Conservation (phyloP, 805 yeast genomes). For the Osmozyma mogii region DNA sequence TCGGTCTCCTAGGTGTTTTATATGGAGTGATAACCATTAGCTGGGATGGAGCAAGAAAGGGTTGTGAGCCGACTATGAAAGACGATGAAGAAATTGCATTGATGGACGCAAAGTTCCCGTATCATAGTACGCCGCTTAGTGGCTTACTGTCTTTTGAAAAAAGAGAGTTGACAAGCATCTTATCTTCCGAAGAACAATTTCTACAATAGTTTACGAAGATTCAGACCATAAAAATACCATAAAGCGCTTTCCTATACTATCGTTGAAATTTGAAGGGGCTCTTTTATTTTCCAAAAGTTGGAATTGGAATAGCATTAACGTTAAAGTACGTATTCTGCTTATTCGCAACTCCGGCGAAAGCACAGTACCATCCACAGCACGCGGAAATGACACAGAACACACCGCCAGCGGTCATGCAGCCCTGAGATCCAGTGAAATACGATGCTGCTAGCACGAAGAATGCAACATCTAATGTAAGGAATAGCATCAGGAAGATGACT, state of each 20-base stretch:
- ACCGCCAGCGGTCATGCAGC: slow-evolving; percentile 12
- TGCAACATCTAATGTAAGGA: slow-evolving; percentile 46
- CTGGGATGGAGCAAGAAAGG: slow-evolving; percentile 35
- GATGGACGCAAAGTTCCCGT: slow-evolving; percentile 11
- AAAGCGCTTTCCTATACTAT: too few species aligned
- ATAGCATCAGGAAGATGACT: slow-evolving; percentile 41
- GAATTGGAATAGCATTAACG: slow-evolving; percentile 8
- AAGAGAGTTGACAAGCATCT: too few species aligned
- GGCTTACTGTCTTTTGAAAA: too few species aligned
- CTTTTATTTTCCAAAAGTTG: slow-evolving; percentile 6
- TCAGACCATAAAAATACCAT: too few species aligned
- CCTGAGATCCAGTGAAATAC: slow-evolving; percentile 41
- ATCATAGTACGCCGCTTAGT: too few species aligned
- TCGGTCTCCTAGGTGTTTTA: slow-evolving; percentile 44
- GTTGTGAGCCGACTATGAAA: slow-evolving; percentile 1
- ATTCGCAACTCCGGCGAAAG: slow-evolving; percentile 13
- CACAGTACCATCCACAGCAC: slow-evolving; percentile 13
- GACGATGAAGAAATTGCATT: slow-evolving; percentile 5
- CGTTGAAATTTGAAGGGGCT: too few species aligned
- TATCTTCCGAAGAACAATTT: too few species aligned
- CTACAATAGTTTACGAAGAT: too few species aligned
- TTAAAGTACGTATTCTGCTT: slow-evolving; percentile 9
- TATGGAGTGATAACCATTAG: slow-evolving; percentile 67
- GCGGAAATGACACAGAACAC: slow-evolving; percentile 10
- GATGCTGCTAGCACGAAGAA: slow-evolving; percentile 46